phyloP scores from a whole-genome alignment of 257 asterid species.

The Handroanthus guayacan region DNA sequence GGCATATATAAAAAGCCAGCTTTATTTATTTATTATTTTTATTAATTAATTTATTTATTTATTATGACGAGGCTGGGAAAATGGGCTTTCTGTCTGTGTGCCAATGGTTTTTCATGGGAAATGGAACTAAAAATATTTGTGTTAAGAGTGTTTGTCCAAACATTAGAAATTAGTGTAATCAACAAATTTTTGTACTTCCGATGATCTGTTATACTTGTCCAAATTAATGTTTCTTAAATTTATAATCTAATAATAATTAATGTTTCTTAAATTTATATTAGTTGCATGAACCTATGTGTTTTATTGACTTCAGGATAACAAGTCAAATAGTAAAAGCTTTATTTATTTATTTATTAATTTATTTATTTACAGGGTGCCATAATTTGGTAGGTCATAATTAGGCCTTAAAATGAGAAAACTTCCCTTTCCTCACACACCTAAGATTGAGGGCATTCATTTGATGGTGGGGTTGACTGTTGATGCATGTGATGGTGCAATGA shows the following conservation, averaged over 20 bases:
- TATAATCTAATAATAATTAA: not conserved
- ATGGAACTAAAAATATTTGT: slow-evolving; percentile 26
- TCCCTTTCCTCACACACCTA: too few relatives aligned
- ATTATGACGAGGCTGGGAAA: slow-evolving; percentile 48
- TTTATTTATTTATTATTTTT: slow-evolving; percentile 15
- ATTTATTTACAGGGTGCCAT: too few relatives aligned
- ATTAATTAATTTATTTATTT: not conserved
- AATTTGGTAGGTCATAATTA: too few relatives aligned
- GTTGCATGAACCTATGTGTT: not conserved
- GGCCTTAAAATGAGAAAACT: too few relatives aligned
- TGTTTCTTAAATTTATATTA: not conserved
- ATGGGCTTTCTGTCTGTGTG: slow-evolving; percentile 50
- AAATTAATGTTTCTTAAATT: not conserved
- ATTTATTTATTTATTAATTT: too few relatives aligned
- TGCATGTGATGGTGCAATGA: too few relatives aligned
- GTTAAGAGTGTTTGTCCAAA: slow-evolving; percentile 27
- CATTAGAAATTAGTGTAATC: slow-evolving; percentile 30
- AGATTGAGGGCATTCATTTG: too few relatives aligned
- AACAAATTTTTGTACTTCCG: slow-evolving; percentile 32
- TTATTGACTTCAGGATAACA: not conserved
- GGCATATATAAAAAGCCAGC: slow-evolving; percentile 45
- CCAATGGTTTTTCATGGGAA: slow-evolving; percentile 35
- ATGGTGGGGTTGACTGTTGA: too few relatives aligned
- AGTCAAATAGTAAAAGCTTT: slow-evolving; percentile 8
- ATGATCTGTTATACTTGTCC: slow-evolving; percentile 27